Percentiles rank a stretch among this genome's conserved stretches.
These are phyloP conservation scores for Stemphylium lycopersici DNA, from an alignment of 2,329 filamentous ascomycete genomes.

Conservation along the genomic window DNA sequence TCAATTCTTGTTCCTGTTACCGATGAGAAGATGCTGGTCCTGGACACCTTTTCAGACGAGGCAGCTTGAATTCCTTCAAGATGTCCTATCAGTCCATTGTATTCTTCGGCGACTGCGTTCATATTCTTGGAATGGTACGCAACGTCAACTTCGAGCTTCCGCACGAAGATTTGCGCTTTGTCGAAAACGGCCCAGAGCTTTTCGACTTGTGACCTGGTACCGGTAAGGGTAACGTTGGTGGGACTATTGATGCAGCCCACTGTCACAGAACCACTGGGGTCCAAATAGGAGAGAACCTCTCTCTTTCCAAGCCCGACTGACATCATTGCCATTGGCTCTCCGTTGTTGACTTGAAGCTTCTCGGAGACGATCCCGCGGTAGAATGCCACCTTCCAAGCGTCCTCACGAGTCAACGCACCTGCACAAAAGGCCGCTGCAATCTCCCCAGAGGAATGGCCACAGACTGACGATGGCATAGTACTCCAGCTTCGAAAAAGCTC, in stretches of 20 bases:
- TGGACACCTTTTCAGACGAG: no score
- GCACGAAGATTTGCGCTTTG: conserved; percentile 48
- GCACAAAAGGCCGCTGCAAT: conserved; percentile 35
- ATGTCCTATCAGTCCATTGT: no score
- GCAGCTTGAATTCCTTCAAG: no score
- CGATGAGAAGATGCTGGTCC: neutral
- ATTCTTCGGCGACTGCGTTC: conserved; percentile 23
- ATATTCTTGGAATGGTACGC: conserved; percentile 52
- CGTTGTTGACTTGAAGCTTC: neutral
- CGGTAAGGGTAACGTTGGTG: conserved; percentile 52
- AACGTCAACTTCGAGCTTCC: conserved; percentile 50
- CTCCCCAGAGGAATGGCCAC: conserved; percentile 39
- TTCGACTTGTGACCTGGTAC: conserved; percentile 48
- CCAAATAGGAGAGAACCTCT: neutral
- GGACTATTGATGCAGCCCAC: conserved; percentile 49
- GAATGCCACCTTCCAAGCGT: neutral
- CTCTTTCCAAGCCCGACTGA: neutral
- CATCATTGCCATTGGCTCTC: neutral
- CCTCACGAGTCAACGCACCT: conserved; percentile 7
- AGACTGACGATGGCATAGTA: conserved; percentile 18
- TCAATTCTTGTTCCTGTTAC: conserved; percentile 22
- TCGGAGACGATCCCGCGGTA: neutral
- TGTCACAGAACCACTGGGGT: neutral
- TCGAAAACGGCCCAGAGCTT: conserved; percentile 39
- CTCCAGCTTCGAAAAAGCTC: conserved; percentile 21